Evolutionary conservation across 2,329 filamentous ascomycete species (phyloP), one percentile per base, ranked within the genome.

Genomic region (Clarireedia paspali): DNA sequence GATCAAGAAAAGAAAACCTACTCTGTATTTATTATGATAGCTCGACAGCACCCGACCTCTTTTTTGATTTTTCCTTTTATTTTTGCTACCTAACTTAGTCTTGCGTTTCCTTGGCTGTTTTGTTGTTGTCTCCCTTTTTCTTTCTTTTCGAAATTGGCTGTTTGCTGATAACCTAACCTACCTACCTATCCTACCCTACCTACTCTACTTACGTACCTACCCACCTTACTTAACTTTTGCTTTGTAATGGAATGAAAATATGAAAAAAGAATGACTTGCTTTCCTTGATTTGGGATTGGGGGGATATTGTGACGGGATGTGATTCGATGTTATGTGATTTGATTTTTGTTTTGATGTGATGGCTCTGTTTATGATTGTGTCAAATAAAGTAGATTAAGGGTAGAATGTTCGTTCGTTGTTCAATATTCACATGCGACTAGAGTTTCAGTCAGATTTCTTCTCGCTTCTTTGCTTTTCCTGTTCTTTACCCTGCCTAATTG

Each of bases 1-100:
- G 27, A 55, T 51, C 47, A 55, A 50, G 42, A 44, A 30, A 30
- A 34, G 12, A 34, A 34, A 12, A 34, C 30, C 36, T 46, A 46
- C 20, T 55, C 38, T 55, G 53, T 55, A 55, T 55, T 55, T 55
- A 55, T 55, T 55, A 55, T 51, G 53, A 55, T 55, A 38, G 53
- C 47, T 55, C 30, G 30, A 34, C 30, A 34, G 30, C 30, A 34
- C 30, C 30, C 30, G 30, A 34, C 30, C 30, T 34, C 30, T 34
- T 34, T 12, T 34, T 9, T 34, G 30, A 12, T 34, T 34, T 34
- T 34, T 34, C 30, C 30, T 42, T 42, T 42, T n/a, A 17, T 15
- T 5, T 40, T 42, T 20, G 17, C 17, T 42, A 42, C 30, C 30
- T 34, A 34, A 9, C 26, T 27, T 27, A 27, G 26, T 27, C 26